These are phyloP conservation scores for Salix purpurea DNA, from an alignment of 345 rosid genomes.

Conservation along the genomic window DNA sequence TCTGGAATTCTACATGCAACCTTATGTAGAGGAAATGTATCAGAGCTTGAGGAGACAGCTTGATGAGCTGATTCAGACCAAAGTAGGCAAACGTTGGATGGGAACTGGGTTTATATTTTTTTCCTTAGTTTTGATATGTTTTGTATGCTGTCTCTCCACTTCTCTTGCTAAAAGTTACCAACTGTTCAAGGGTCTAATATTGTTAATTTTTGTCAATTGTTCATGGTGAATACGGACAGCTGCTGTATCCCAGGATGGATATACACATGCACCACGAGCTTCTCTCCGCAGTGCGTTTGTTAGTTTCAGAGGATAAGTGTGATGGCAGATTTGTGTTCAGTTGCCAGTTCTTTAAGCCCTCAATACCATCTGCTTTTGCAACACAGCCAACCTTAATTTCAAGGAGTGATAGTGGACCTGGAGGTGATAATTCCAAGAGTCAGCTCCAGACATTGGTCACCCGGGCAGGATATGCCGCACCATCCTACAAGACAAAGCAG, in stretches of 20 bases:
- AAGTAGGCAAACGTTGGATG: constrained; percentile 44
- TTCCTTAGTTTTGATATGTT: background rate
- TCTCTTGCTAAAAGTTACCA: background rate
- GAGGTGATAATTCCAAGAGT: constrained; percentile 85
- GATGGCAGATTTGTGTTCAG: constrained; percentile 78
- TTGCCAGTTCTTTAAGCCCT: constrained; percentile 38
- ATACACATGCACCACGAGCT: constrained; percentile 49
- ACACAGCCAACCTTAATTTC: constrained; percentile 36
- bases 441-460: constrained; percentile 85
- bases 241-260: constrained; percentile 62
- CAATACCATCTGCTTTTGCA: constrained; percentile 27
- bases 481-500: constrained; percentile 70
- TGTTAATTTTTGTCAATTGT: constrained; percentile 14
- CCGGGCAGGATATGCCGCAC: constrained; percentile 69
- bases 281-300: constrained; percentile 49
- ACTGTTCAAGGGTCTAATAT: constrained; percentile 3
- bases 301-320: constrained; percentile 57
- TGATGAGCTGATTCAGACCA: constrained; percentile 67
- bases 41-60: constrained; percentile 66
- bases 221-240: constrained; percentile 38
- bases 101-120: background rate
- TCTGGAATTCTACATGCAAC: constrained; percentile 79
- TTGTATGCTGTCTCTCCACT: background rate
- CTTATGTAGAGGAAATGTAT: constrained; percentile 58
- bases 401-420: constrained; percentile 70